These are phyloP conservation scores for Cercospora citrullina DNA, from an alignment of 2,329 filamentous ascomycete genomes.

Conservation along the genomic window DNA sequence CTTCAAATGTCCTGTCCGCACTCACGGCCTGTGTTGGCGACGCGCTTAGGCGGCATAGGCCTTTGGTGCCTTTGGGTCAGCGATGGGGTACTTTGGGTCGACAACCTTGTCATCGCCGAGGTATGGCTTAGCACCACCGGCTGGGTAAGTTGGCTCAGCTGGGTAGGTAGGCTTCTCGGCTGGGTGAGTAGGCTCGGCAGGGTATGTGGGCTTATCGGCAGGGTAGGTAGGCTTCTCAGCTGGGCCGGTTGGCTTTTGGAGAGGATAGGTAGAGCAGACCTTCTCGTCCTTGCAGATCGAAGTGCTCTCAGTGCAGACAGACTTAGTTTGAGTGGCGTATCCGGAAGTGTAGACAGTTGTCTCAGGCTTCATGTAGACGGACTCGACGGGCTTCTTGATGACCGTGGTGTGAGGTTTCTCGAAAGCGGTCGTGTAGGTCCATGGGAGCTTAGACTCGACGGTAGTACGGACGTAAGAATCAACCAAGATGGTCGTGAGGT, in stretches of 20 bases:
- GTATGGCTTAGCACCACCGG: background rate
- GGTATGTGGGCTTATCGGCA: background rate
- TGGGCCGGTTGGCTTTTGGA: background rate
- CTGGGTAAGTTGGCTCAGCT: background rate
- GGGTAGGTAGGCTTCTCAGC: background rate
- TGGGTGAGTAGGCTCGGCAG: background rate
- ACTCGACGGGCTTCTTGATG: constrained; percentile 1
- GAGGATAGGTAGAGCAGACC: background rate
- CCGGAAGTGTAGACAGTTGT: background rate
- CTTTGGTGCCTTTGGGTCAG: background rate
- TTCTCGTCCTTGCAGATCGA: constrained; percentile 6
- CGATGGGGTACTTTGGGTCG: background rate
- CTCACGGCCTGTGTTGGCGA: background rate
- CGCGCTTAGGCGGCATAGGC: background rate
- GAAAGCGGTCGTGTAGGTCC: constrained; percentile 13
- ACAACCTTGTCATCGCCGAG: background rate
- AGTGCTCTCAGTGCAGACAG: constrained; percentile 10
- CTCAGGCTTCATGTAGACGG: background rate
- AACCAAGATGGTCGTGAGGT: constrained; percentile 6
- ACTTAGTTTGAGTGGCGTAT: background rate
- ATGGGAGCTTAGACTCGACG: background rate
- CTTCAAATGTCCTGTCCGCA: background rate
- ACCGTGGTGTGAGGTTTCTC: constrained; percentile 11
- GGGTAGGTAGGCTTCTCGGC: background rate
- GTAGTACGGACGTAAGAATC: constrained; percentile 1